Evolutionary conservation across 257 asterid genomes (phyloP).

Genomic region (Osmanthus fragrans): DNA sequence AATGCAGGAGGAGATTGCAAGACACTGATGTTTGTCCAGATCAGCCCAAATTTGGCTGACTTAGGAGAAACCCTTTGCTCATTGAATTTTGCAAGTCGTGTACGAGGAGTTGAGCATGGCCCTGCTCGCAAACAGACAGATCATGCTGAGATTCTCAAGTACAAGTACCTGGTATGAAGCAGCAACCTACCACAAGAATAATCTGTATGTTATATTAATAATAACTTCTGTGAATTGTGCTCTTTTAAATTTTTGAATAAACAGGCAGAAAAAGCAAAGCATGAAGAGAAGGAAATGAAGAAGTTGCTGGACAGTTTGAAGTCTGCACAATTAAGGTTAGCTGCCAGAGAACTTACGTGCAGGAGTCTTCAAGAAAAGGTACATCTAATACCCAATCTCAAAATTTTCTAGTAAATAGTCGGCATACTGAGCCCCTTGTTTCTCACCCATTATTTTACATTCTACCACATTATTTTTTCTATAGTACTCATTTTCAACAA

Average conservation of each 20-base stretch:
- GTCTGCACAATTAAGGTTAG: constrained; percentile 67
- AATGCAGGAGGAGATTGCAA: constrained; percentile 96
- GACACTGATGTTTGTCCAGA: constrained; percentile 78
- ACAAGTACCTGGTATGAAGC: constrained; percentile 74
- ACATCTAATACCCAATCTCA: constrained; percentile 1
- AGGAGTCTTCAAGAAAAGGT: constrained; percentile 91
- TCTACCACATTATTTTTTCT: too few species aligned
- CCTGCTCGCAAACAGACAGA: constrained; percentile 85
- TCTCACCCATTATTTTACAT: too few species aligned
- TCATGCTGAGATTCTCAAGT: constrained; percentile 63
- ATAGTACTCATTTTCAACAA: too few species aligned
- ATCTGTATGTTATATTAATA: neutral
- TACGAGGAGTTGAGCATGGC: constrained; percentile 90
- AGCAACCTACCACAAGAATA: constrained; percentile 4
- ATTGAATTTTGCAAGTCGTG: constrained; percentile 87
- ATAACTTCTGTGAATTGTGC: constrained; percentile 11
- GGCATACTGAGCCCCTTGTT: neutral
- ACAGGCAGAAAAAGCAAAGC: constrained; percentile 87
- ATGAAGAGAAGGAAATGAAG: constrained; percentile 87
- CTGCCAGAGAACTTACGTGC: constrained; percentile 76
- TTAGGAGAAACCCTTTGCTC: constrained; percentile 91
- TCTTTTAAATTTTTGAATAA: constrained; percentile 2
- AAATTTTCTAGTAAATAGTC: neutral
- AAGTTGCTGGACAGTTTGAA: constrained; percentile 81
- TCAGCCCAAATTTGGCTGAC: constrained; percentile 70